phyloP scores from a whole-genome alignment of 352 stramenopile species.

The Phytopythium oedochilum region DNA sequence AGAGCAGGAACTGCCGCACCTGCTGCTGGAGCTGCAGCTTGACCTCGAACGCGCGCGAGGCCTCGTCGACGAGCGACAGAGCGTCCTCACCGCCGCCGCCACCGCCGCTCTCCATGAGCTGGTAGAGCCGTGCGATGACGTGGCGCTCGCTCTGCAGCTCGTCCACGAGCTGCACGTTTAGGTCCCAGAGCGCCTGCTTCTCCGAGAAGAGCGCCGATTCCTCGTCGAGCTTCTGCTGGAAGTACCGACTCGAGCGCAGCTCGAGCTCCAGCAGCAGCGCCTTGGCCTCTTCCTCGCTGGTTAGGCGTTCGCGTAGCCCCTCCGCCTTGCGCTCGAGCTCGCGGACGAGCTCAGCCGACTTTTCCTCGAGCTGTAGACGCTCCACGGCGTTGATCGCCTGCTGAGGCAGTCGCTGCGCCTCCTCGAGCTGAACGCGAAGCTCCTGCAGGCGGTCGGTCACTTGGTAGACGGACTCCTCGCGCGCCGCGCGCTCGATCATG shows the following conservation, averaged over 20 bases:
- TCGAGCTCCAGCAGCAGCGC: constrained; percentile 42
- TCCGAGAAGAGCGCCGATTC: constrained; percentile 49
- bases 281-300: constrained; percentile 37
- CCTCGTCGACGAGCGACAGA: not conserved
- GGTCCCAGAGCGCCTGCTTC: constrained; percentile 61
- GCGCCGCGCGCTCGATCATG: constrained; percentile 49
- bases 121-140: constrained; percentile 37
- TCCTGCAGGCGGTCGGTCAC: constrained; percentile 39
- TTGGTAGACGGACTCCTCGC: constrained; percentile 57
- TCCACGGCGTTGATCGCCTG: constrained; percentile 56
- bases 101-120: constrained; percentile 18
- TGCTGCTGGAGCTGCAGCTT: constrained; percentile 47
- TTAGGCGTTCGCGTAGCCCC: constrained; percentile 16
- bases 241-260: constrained; percentile 36
- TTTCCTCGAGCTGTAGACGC: constrained; percentile 25
- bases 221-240: constrained; percentile 40
- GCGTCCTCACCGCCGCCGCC: not conserved
- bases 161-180: constrained; percentile 31
- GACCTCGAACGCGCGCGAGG: constrained; percentile 30
- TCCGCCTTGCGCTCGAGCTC: constrained; percentile 18
- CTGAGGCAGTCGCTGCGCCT: constrained; percentile 33
- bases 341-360: constrained; percentile 17
- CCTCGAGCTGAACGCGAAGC: constrained; percentile 33
- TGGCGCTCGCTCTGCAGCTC: constrained; percentile 34
- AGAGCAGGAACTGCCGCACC: constrained; percentile 44